These are phyloP conservation scores for Beverwykella pulmonaria DNA, from an alignment of 495 filamentous ascomycete genomes.

Conservation along the genomic window DNA sequence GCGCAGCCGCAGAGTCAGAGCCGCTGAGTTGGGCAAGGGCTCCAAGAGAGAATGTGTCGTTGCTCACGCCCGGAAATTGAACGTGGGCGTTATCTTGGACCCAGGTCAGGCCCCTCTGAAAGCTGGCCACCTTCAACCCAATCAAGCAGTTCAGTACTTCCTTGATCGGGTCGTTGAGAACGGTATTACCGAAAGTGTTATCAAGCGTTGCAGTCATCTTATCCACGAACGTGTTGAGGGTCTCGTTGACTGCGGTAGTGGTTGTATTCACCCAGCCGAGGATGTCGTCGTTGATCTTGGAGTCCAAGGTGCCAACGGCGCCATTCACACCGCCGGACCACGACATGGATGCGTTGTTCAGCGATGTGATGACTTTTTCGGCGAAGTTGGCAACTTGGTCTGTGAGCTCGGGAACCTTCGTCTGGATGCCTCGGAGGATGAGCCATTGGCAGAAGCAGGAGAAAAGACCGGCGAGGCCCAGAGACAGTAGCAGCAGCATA, in stretches of 20 bases:
- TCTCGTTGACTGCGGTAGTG: slow-evolving; percentile 79
- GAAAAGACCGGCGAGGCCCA: slow-evolving; percentile 83
- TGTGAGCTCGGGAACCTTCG: slow-evolving; percentile 74
- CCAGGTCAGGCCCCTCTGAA: slow-evolving; percentile 88
- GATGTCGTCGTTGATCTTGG: slow-evolving; percentile 77
- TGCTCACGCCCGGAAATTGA: slow-evolving; percentile 72
- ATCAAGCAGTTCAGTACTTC: slow-evolving; percentile 60
- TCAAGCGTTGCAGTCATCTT: slow-evolving; percentile 72
- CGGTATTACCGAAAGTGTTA: slow-evolving; percentile 75
- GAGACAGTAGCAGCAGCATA: slow-evolving; percentile 82
- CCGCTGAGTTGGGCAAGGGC: slow-evolving; percentile 63
- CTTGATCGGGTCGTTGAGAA: slow-evolving; percentile 70
- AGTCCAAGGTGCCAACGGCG: slow-evolving; percentile 67
- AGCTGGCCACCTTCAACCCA: slow-evolving; percentile 49
- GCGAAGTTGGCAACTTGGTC: slow-evolving; percentile 80
- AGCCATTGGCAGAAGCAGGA: slow-evolving; percentile 84
- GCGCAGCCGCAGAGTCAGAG: slow-evolving; percentile 59
- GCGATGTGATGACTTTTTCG: slow-evolving; percentile 69
- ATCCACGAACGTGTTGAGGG: slow-evolving; percentile 78
- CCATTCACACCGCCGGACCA: slow-evolving; percentile 81
- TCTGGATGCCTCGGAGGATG: slow-evolving; percentile 70
- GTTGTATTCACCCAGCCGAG: slow-evolving; percentile 87
- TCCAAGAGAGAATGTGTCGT: slow-evolving; percentile 82
- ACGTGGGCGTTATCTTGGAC: slow-evolving; percentile 83
- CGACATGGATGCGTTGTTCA: slow-evolving; percentile 70